These are phyloP conservation scores for Ceratobasidium sp. DNA, from an alignment of 1,284 basidiomycete species.

Conservation along the genomic window DNA sequence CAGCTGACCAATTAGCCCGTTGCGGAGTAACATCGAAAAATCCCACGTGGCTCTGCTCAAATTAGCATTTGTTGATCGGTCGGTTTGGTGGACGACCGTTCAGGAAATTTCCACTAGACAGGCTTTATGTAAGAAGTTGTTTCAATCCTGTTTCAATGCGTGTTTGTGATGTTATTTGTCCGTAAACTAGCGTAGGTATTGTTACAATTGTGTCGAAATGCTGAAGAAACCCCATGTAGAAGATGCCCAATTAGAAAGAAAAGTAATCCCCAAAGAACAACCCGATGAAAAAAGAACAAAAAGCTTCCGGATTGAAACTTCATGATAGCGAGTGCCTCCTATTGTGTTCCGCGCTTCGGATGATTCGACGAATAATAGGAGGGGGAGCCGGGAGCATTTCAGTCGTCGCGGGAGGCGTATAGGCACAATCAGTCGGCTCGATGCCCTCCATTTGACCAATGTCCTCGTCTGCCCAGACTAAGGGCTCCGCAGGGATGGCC, in stretches of 20 bases:
- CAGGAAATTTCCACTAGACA: too few relatives aligned
- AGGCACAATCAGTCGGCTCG: conserved; percentile 18
- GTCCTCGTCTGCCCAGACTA: conserved; percentile 39
- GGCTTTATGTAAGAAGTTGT: too few relatives aligned
- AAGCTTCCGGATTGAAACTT: neutral
- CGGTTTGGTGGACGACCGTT: too few relatives aligned
- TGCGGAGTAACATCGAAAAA: neutral
- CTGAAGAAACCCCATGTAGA: neutral
- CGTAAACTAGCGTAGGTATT: neutral
- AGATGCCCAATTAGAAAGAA: neutral
- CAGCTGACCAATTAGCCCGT: neutral
- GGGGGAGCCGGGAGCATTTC: conserved; percentile 18
- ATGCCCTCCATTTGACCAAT: conserved; percentile 20
- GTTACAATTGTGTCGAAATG: conserved; percentile 9
- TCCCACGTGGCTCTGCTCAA: conserved; percentile 4
- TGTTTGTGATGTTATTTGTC: too few relatives aligned
- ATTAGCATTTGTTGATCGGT: conserved; percentile 2
- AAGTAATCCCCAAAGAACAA: neutral
- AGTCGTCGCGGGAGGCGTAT: neutral
- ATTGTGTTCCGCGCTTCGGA: conserved; percentile 33
- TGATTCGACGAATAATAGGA: conserved; percentile 39
- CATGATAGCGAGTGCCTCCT: conserved; percentile 40
- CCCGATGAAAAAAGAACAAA: neutral
- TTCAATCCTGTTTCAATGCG: too few relatives aligned
- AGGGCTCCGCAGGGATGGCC: neutral